Conservation (phyloP, 495 filamentous ascomycete genomes). For the Astrothelium macrocarpum region DNA sequence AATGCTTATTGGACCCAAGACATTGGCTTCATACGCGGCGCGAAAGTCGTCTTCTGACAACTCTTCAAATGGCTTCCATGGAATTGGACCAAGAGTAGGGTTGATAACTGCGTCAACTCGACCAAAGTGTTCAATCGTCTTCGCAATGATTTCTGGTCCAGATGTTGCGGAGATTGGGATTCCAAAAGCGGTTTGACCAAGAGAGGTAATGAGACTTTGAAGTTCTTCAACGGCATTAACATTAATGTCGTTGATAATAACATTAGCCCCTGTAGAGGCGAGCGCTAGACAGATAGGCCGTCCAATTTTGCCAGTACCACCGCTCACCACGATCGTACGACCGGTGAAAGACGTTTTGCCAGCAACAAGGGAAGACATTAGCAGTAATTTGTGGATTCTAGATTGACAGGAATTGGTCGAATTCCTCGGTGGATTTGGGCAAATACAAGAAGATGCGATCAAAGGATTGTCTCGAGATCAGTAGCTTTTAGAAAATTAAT, state of each 20-base stretch:
- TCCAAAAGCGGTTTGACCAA: neutral
- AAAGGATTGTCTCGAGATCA: no score
- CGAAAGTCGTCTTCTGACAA: neutral
- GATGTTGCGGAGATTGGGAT: neutral
- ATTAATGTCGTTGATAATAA: slow-evolving; percentile 40
- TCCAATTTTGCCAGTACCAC: slow-evolving; percentile 37
- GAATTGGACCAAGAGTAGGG: neutral
- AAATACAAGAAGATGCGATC: no score
- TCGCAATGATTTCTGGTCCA: neutral
- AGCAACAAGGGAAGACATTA: neutral
- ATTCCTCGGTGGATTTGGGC: no score
- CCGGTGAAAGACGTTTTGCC: neutral
- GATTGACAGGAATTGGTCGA: no score
- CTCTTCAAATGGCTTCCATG: slow-evolving; percentile 2
- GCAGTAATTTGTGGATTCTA: no score
- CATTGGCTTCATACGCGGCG: neutral
- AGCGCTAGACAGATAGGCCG: slow-evolving; percentile 33
- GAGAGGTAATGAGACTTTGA: neutral
- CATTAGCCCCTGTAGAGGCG: slow-evolving; percentile 35
- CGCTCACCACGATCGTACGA: slow-evolving; percentile 36
- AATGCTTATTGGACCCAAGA: neutral
- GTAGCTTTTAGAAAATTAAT: no score
- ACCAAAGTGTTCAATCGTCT: neutral
- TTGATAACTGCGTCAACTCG: slow-evolving; percentile 3
- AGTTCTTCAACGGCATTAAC: neutral